These are phyloP conservation scores for Dactylellina drechsleri DNA, from an alignment of 2,329 filamentous ascomycete species.

Conservation along the genomic window DNA sequence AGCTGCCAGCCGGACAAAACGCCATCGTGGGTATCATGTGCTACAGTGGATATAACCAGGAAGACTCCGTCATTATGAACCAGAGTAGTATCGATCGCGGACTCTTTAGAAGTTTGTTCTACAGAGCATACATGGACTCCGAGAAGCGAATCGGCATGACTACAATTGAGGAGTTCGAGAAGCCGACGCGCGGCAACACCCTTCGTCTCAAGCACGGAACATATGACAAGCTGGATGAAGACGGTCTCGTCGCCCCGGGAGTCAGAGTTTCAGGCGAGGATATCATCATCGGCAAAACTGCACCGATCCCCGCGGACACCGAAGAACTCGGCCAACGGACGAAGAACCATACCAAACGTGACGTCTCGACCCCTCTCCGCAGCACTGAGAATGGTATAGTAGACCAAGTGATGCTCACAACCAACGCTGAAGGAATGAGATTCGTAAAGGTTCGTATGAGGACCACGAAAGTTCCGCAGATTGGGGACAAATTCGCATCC, in stretches of 20 bases:
- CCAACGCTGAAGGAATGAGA: constrained; percentile 90
- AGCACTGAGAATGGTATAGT: constrained; percentile 98
- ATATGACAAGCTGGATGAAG: constrained; percentile 96
- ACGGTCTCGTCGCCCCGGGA: constrained; percentile 92
- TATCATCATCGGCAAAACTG: constrained; percentile 99
- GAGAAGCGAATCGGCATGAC: constrained; percentile 96
- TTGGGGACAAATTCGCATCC: constrained; percentile 98
- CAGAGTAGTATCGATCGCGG: constrained; percentile 98
- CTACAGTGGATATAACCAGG: constrained; percentile 99
- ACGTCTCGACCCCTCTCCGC: constrained; percentile 92
- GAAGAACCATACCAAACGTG: constrained; percentile 88
- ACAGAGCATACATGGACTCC: constrained; percentile 94
- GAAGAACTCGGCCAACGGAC: constrained; percentile 94
- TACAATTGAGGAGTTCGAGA: constrained; percentile 93
- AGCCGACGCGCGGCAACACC: constrained; percentile 87
- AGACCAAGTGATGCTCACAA: constrained; percentile 91
- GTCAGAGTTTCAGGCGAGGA: constrained; percentile 96
- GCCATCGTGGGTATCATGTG: constrained; percentile 97
- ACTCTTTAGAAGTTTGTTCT: constrained; percentile 96
- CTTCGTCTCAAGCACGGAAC: constrained; percentile 92
- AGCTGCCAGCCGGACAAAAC: constrained; percentile 95
- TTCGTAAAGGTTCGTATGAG: constrained; percentile 98
- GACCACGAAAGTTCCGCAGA: constrained; percentile 97
- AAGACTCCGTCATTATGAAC: constrained; percentile 99
- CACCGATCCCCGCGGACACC: constrained; percentile 89